Base-by-base conservation (phyloP, 1,139 yeast species). In the Lodderomyces theae region DNA sequence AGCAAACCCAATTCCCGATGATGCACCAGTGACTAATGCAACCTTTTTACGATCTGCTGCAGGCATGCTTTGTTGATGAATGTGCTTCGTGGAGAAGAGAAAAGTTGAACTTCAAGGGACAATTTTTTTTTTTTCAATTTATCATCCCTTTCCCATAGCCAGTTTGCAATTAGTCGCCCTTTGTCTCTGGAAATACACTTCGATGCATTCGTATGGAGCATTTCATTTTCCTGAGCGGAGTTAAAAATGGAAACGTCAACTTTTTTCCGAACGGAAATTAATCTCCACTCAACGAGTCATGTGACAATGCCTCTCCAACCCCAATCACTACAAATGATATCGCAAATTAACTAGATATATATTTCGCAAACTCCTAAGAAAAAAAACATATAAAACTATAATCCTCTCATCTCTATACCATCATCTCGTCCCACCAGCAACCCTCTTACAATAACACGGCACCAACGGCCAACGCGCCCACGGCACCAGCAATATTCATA, bases 1-100 rank as follows among this genome's bases (percentile, higher is more conserved):
- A 13, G 81, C 79, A 54, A 66, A 77, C 3, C 95, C 95, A 42
- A 86, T 86, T 9, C 95, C 95, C 0, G 90, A 82, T 0, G 92
- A 83, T 12, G 87, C 86, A 8, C 95, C 95, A 1, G 95, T 86
- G 25, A 86, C 76, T 34, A 84, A 64, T 1, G 80, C 89, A 18
- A 64, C 50, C 52, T 63, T 69, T 55, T 54, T 57, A 45, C 58
- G 37, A 5, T 24, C 11, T 12, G 8, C 5, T 23, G n/a, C n/a
- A n/a, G 26, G 26, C 11, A 10, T 23, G 26, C 26, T 23, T 23
- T 23, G 8, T 23, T 5, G 8, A 23, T 7, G 4, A 11, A 10
- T 23, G 8, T 6, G 8, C 11, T 10, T 23, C 8, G 11, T 21
- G 9, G 9, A 9, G 23, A 23, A 23, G 26, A 23, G 26, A 11